phyloP scores from a whole-genome alignment of 148 eudicot genomes.

The Chenopodium berlandieri region DNA sequence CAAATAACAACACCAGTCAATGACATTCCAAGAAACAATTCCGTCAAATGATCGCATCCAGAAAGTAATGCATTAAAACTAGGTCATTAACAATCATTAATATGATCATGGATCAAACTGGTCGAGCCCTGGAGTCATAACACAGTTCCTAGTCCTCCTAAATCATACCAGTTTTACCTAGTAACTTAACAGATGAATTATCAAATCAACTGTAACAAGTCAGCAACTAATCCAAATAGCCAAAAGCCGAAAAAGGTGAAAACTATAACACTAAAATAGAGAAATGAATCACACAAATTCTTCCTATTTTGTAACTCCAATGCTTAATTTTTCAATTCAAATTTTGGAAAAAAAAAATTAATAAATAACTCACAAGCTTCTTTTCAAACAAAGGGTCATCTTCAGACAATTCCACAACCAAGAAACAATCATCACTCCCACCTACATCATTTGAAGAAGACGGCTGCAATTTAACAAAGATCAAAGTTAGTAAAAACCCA shows the following conservation, averaged over 20 bases:
- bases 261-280: background rate
- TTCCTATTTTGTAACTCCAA: background rate
- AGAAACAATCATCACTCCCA: slow-evolving; percentile 33
- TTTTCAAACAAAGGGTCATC: slow-evolving; percentile 59
- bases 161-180: background rate
- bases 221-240: background rate
- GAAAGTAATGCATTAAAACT: background rate
- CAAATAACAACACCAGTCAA: background rate
- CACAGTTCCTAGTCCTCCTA: background rate
- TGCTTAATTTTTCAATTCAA: background rate
- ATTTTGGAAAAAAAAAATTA: background rate
- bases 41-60: background rate
- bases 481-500: background rate
- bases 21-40: background rate
- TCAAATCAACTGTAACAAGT: background rate
- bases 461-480: slow-evolving; percentile 34
- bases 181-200: background rate
- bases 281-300: background rate
- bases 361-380: slow-evolving; percentile 46
- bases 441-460: slow-evolving; percentile 21
- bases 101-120: background rate
- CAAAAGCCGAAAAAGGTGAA: background rate
- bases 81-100: background rate
- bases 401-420: slow-evolving; percentile 54
- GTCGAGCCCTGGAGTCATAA: background rate